These are phyloP conservation scores for Linnemannia zychae DNA, from an alignment of 192 early-diverging fungal genomes.

Conservation along the genomic window DNA sequence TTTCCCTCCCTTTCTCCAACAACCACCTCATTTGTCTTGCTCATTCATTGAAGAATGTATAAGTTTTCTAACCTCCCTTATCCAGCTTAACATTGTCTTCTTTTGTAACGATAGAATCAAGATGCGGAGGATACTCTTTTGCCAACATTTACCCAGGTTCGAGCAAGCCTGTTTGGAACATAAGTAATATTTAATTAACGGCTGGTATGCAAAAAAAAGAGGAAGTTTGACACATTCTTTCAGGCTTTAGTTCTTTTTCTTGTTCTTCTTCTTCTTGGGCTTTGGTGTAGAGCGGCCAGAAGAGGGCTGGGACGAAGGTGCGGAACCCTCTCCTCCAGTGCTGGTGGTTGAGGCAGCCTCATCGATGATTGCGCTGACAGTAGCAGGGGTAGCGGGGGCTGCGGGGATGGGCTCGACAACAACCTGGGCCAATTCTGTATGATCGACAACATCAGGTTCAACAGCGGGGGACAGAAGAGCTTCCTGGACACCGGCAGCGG, in stretches of 20 bases:
- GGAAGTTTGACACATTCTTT: neutral
- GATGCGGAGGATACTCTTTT: neutral
- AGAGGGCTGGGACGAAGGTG: neutral
- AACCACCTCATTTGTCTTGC: neutral
- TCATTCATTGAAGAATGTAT: neutral
- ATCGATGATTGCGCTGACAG: neutral
- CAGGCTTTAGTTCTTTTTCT: neutral
- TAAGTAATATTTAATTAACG: neutral
- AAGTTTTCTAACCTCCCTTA: neutral
- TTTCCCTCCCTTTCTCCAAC: neutral
- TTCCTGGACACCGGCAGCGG: neutral
- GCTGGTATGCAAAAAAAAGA: neutral
- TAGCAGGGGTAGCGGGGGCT: neutral
- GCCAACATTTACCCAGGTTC: neutral
- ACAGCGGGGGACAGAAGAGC: neutral
- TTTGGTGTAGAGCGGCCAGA: neutral
- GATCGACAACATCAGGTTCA: neutral
- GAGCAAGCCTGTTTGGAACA: neutral
- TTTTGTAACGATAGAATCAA: neutral
- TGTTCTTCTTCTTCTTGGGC: constrained; percentile 9
- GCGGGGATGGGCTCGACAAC: constrained; percentile 6
- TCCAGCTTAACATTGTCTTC: neutral
- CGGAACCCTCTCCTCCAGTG: neutral
- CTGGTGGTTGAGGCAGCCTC: neutral
- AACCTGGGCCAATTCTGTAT: constrained; percentile 20